Evolutionary conservation across 2,329 filamentous ascomycete species (phyloP).

Genomic region (Diaporthe citrichinensis): DNA sequence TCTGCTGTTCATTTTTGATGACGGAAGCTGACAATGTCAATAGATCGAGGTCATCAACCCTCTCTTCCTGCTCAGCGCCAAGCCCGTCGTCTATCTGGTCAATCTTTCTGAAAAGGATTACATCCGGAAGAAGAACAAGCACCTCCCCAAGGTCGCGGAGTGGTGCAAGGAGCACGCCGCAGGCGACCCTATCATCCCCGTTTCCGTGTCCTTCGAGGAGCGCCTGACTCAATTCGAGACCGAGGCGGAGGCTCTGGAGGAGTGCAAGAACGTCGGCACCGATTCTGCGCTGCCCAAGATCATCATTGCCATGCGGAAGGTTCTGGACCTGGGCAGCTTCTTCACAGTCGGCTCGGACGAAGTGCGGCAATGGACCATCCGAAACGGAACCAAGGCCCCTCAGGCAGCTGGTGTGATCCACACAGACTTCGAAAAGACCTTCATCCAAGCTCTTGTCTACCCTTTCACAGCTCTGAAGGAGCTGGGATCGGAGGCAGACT

Average conservation of each 20-base stretch:
- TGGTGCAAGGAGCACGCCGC: constrained; percentile 94
- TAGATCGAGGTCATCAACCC: constrained; percentile 99
- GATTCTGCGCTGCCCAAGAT: constrained; percentile 94
- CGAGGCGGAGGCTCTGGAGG: constrained; percentile 83
- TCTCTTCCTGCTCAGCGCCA: constrained; percentile 93
- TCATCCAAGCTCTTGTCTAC: constrained; percentile 96
- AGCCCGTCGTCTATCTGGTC: constrained; percentile 96
- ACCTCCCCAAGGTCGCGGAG: constrained; percentile 91
- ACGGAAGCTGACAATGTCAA: constrained; percentile 49
- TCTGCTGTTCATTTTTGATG: neutral
- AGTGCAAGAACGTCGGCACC: constrained; percentile 89
- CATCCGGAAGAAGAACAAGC: constrained; percentile 99
- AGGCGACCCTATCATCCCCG: constrained; percentile 91
- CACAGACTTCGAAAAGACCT: constrained; percentile 99
- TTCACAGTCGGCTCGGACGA: constrained; percentile 97
- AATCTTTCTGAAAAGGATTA: constrained; percentile 98
- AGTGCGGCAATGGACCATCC: constrained; percentile 98
- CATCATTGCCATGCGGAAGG: constrained; percentile 92
- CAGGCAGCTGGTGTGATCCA: constrained; percentile 98
- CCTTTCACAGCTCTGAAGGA: constrained; percentile 88
- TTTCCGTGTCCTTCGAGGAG: constrained; percentile 95
- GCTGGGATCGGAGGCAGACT: constrained; percentile 86
- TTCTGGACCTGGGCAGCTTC: constrained; percentile 91
- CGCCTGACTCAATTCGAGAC: constrained; percentile 85
- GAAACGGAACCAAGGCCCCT: constrained; percentile 96